These are phyloP conservation scores for Dendrobium catenatum DNA, from an alignment of 106 monocot species.

Conservation along the genomic window DNA sequence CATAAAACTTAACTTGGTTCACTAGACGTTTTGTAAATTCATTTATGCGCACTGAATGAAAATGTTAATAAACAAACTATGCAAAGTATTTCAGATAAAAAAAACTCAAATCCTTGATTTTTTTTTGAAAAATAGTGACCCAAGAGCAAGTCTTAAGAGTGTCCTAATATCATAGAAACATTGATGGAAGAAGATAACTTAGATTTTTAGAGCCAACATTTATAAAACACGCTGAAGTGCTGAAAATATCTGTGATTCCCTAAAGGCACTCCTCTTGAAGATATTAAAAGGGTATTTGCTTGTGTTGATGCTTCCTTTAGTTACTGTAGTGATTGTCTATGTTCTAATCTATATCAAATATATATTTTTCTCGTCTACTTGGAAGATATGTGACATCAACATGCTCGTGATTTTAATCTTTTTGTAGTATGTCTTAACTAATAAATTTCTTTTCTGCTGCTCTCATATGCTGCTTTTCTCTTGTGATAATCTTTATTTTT, in stretches of 20 bases:
- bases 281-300: no score
- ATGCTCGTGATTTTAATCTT: not conserved
- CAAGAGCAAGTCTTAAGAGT: no score
- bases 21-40: not conserved
- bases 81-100: no score
- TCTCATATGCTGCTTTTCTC: not conserved
- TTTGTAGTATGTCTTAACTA: not conserved
- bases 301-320: not conserved
- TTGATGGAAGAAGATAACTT: no score
- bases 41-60: not conserved
- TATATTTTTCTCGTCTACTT: not conserved
- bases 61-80: no score
- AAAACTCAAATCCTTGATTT: no score
- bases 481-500: conserved; percentile 1
- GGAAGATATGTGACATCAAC: not conserved
- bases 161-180: no score
- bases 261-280: no score
- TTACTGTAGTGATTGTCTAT: not conserved
- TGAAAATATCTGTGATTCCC: no score
- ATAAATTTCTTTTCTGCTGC: not conserved
- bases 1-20: not conserved
- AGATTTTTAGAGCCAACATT: no score
- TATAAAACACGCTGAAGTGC: no score
- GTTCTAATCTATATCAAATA: not conserved
- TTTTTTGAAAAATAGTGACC: no score